Evolutionary conservation across 768 basidiomycete species (phyloP), one percentile per base, ranked within the genome.

Genomic region (Trametes cingulata): DNA sequence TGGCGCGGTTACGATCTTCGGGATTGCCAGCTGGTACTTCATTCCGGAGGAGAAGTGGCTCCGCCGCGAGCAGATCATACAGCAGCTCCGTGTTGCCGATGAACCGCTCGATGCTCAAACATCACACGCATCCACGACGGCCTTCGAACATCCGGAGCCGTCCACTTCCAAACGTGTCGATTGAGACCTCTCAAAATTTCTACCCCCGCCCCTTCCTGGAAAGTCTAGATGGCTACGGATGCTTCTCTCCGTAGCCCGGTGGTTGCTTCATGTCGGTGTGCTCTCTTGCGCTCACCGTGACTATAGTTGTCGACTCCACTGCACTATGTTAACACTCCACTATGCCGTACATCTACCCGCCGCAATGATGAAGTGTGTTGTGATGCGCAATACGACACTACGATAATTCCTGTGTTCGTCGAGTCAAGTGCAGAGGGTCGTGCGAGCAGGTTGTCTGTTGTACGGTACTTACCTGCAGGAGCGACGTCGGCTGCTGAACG

Each of bases 1-100:
- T 65, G 90, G 84, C 10, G 76, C 81, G 17, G 85, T 93, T 60
- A 90, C 91, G 2, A 76, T 95, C 61, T 88, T 93, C 64, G 94
- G 87, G 4, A 60, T 92, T 58, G 60, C 87, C 36, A 85, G 83
- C 58, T 95, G 90, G 88, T 92, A 84, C 70, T 80, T 93, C 67
- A 87, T 84, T 0, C 90, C 93, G 0, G 82, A 86, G 69, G 82
- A 91, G 13, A 85, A 84, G 64, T 95, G 94, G 94, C 78, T 95
- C 45, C 83, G 84, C 59, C 78, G 80, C 42, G 85, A 88, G 43
- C 82, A 84, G 58, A 72, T 89, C 60, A 62, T 82, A 40, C 81
- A 79, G 67, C 84, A 79, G 7, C 70, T 88, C 67, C 64, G 61
- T 72, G 61, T 53, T 15, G 62, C 68, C 69, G 25, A 67, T 67